Evolutionary conservation across 768 basidiomycete genomes (phyloP).

Genomic region (Tephrocybe sp.): DNA sequence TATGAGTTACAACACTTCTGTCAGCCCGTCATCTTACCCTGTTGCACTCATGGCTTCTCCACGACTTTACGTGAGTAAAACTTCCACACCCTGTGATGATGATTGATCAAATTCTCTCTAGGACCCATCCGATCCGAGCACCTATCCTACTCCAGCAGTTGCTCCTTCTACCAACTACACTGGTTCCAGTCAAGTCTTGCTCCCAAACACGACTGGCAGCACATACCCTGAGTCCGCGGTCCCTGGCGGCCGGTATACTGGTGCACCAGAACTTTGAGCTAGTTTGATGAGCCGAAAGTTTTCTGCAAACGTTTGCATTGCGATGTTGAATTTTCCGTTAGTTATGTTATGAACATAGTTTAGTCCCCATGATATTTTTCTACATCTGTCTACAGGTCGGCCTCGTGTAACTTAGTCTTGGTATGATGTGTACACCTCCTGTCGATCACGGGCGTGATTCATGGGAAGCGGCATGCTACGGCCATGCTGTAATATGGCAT

Average conservation of each 20-base stretch:
- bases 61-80: constrained; percentile 38
- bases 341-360: neutral
- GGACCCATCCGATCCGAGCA: constrained; percentile 42
- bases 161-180: constrained; percentile 8
- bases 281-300: neutral
- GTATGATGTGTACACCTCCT: no score
- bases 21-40: constrained; percentile 12
- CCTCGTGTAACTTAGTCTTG: neutral
- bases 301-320: neutral
- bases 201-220: constrained; percentile 19
- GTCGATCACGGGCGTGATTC: neutral
- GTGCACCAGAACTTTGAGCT: constrained; percentile 29
- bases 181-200: constrained; percentile 13
- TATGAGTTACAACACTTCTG: constrained; percentile 15
- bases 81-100: neutral
- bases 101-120: constrained; percentile 15
- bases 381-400: neutral
- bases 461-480: neutral
- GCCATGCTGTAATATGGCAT: neutral
- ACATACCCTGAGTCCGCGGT: constrained; percentile 11
- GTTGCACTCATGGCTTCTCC: constrained; percentile 22
- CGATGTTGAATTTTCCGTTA: constrained; percentile 1
- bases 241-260: constrained; percentile 27
- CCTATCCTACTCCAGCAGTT: constrained; percentile 31
- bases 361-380: neutral